phyloP scores from a whole-genome alignment of 768 basidiomycete genomes.

The Melanogaster broomeanus region DNA sequence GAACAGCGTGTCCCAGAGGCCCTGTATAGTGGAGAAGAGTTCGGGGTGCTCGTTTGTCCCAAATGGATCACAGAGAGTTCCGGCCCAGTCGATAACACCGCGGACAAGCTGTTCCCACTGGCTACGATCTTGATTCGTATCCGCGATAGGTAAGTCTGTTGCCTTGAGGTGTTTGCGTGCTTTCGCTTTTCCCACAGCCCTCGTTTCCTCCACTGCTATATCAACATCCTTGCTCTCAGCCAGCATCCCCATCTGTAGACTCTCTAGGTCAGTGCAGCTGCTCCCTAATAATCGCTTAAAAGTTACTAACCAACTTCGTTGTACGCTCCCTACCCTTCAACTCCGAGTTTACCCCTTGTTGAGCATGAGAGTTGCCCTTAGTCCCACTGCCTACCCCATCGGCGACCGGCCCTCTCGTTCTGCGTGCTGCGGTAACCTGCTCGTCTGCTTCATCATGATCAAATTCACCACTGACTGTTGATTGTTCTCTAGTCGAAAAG shows the following conservation, averaged over 20 bases:
- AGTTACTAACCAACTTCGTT: no score
- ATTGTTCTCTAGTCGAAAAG: no score
- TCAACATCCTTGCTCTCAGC: not conserved
- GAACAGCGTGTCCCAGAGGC: not conserved
- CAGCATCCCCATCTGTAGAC: not conserved
- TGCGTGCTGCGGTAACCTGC: no score
- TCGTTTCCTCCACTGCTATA: not conserved
- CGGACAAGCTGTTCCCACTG: slow-evolving; percentile 1
- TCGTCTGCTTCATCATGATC: no score
- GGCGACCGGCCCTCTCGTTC: no score
- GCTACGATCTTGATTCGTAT: not conserved
- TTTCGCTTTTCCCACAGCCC: not conserved
- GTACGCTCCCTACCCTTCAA: no score
- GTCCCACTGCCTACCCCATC: no score
- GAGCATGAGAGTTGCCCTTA: no score
- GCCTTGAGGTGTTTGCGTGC: not conserved
- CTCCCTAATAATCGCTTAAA: no score
- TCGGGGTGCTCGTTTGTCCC: slow-evolving; percentile 4
- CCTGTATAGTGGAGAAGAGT: not conserved
- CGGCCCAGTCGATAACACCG: slow-evolving; percentile 1
- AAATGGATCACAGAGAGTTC: slow-evolving; percentile 1
- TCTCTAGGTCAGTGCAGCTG: no score
- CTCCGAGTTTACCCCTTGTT: no score
- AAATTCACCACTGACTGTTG: no score
- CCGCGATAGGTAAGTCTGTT: not conserved